Base-by-base conservation (phyloP, 108 stramenopile genomes). In the Mediolabrus comicus region DNA sequence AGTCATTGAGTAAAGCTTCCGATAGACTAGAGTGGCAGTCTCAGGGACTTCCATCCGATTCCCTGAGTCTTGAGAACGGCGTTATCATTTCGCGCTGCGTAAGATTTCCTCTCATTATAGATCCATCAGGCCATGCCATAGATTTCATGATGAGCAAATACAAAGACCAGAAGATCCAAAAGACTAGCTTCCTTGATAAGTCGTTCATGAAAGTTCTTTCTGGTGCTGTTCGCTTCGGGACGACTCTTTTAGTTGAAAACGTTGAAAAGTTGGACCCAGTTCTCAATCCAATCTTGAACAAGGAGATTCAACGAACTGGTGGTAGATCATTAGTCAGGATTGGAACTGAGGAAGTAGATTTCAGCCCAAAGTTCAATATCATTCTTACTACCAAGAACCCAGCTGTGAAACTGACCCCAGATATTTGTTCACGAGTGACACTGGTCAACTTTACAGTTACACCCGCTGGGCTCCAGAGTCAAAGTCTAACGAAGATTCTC, bases 331-430 rank as follows among this genome's bases (percentile, higher is more conserved):
- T 97, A 16, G 92, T 99, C 19, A 81, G 96, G 38, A 86, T 99
- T 69, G 98, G 97, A n/a, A 91, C 91, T 24, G 97, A 98, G 60
- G 97, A 98, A 27, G 95, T 99, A 33, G 99, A 99, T 61, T 98
- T 96, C 77, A 91, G 90, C 60, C 98, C 98, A 24, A 86, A 90
- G 60, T 99, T 99, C 75, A 86, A 83, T 51, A 93, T 99, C 62
- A 85, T 98, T 56, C 75, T 99, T 33, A 83, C 86, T 24, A 96
- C 97, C 5, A 91, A 97, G 71, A 96, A 98, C 79, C 91, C 97
- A 24, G 89, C 88, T 7, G 96, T 96, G 19, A 87, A 85, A 28
- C 79, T 98, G 25, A 88, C 98, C 6, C 97, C 98, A 7, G 99
- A 98, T 74, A 73, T 98, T n/a, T 96, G 96, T 67, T 96, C 94